Evolutionary conservation across 2,329 filamentous ascomycete species (phyloP).

Genomic region (Fusarium decemcellulare): DNA sequence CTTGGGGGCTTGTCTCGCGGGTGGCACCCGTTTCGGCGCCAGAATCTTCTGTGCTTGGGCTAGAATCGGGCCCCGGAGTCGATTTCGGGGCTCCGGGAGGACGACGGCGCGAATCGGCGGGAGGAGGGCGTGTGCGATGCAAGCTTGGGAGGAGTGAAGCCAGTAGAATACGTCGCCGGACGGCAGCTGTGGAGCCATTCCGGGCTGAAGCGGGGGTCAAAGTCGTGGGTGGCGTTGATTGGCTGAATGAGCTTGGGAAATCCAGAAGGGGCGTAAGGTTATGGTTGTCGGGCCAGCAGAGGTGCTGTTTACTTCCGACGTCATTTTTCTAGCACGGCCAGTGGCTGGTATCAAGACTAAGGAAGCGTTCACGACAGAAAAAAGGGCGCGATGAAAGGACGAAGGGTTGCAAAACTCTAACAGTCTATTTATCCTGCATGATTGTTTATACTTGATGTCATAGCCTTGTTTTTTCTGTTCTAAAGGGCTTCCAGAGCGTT

Average conservation of each 20-base stretch:
- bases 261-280: conserved; percentile 5
- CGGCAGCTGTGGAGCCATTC: background rate
- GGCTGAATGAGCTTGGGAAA: conserved; percentile 4
- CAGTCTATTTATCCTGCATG: background rate
- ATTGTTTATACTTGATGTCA: background rate
- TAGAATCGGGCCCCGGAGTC: background rate
- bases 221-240: conserved; percentile 38
- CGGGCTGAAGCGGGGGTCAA: conserved; percentile 17
- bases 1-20: background rate
- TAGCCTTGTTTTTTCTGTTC: background rate
- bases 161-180: background rate
- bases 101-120: conserved; percentile 7
- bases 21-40: conserved; percentile 2
- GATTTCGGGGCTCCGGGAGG: conserved; percentile 8
- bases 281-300: conserved; percentile 45
- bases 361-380: background rate
- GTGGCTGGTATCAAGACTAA: background rate
- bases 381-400: background rate
- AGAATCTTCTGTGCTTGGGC: background rate
- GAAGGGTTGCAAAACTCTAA: background rate
- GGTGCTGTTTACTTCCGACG: conserved; percentile 51
- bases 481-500: conserved; percentile 1
- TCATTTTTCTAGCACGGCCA: conserved; percentile 37
- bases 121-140: conserved; percentile 23
- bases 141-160: background rate